Conservation (phyloP, 768 basidiomycete species). For the Leccinellum rugosiceps region DNA sequence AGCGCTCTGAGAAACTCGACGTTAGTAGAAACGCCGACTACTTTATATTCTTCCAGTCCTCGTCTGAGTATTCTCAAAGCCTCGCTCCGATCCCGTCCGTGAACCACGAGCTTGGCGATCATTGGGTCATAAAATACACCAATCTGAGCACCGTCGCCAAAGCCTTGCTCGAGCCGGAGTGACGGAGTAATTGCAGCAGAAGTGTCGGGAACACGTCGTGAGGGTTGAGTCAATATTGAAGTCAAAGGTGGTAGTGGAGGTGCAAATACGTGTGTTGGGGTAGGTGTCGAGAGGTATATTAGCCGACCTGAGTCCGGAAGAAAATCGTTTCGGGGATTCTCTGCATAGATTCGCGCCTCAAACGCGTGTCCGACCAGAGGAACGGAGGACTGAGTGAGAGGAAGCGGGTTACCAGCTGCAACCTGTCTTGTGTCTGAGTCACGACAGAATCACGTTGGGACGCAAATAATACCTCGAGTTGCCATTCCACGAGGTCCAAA, state of each 20-base stretch:
- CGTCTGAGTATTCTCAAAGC: no score
- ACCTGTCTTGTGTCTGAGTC: slow-evolving; percentile 43
- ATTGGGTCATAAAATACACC: no score
- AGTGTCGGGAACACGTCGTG: slow-evolving; percentile 19
- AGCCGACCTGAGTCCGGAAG: slow-evolving; percentile 86
- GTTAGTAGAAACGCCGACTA: no score
- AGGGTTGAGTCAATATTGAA: slow-evolving; percentile 19
- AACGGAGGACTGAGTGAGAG: slow-evolving; percentile 71
- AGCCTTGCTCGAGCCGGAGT: slow-evolving; percentile 90
- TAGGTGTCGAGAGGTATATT: slow-evolving; percentile 76
- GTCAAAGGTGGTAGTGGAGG: slow-evolving; percentile 37
- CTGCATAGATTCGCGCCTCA: slow-evolving; percentile 94
- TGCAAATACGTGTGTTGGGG: slow-evolving; percentile 68
- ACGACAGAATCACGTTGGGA: neutral
- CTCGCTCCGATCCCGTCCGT: no score
- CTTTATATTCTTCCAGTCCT: no score
- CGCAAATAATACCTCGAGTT: slow-evolving; percentile 59
- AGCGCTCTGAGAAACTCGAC: no score
- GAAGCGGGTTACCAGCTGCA: slow-evolving; percentile 84
- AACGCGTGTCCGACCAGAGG: slow-evolving; percentile 91
- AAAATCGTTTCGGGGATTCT: slow-evolving; percentile 91
- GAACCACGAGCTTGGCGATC: no score
- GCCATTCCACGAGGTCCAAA: slow-evolving; percentile 93
- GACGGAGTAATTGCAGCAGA: slow-evolving; percentile 43
- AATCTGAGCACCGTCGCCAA: slow-evolving; percentile 72